A percentile compares a stretch with the other conserved stretches of the same genome.
phyloP scores from a whole-genome alignment of 2,329 filamentous ascomycete genomes.

The Sarocladium strictum region DNA sequence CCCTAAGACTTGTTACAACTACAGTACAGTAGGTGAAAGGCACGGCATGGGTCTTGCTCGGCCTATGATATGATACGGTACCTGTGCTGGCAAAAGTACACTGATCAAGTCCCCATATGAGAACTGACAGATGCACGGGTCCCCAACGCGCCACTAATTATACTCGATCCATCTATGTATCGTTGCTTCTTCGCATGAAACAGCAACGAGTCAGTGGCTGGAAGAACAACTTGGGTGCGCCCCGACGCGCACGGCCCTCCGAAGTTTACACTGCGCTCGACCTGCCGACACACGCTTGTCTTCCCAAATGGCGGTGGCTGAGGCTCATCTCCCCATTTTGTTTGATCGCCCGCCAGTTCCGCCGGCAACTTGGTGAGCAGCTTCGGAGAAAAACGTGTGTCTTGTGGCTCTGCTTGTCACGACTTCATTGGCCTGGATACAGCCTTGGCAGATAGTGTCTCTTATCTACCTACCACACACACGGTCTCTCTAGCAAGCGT shows the following conservation, averaged over 20 bases:
- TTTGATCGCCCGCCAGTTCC: not conserved
- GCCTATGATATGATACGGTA: too few relatives aligned
- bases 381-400: not conserved
- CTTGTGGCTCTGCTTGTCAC: not conserved
- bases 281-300: not conserved
- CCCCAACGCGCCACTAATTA: not conserved
- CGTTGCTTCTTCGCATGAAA: not conserved
- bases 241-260: not conserved
- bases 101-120: not conserved
- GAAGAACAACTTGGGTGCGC: not conserved
- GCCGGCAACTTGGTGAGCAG: not conserved
- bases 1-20: too few relatives aligned
- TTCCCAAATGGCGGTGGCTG: not conserved
- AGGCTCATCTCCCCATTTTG: not conserved
- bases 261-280: not conserved
- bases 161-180: not conserved
- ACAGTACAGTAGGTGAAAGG: too few relatives aligned
- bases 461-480: too few relatives aligned
- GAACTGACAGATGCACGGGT: constrained; percentile 1
- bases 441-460: too few relatives aligned
- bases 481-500: too few relatives aligned
- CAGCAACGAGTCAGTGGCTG: not conserved
- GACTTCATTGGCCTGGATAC: constrained; percentile 7
- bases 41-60: not conserved
- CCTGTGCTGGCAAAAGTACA: not conserved